These are phyloP conservation scores for Pichia sp. DNA, from an alignment of 1,139 yeast genomes.

Conservation along the genomic window DNA sequence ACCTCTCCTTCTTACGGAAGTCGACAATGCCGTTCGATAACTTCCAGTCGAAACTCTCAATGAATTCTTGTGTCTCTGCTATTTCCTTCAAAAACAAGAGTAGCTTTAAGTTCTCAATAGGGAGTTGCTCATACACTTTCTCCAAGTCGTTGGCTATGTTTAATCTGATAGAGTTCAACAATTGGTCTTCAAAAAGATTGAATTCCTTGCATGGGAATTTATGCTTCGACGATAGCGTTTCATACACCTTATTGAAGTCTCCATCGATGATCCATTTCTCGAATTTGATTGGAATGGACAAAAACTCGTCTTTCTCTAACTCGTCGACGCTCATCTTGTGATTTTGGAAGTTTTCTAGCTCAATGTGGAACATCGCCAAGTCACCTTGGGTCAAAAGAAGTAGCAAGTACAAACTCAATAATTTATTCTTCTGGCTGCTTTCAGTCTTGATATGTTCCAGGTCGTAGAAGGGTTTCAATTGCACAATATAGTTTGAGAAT, in stretches of 20 bases:
- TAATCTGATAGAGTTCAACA: constrained; percentile 70
- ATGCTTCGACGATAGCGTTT: constrained; percentile 46
- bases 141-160: constrained; percentile 90
- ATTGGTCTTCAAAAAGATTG: constrained; percentile 54
- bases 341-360: constrained; percentile 67
- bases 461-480: constrained; percentile 71
- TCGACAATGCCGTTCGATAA: constrained; percentile 54
- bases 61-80: constrained; percentile 57
- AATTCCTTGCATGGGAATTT: constrained; percentile 54
- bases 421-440: constrained; percentile 66
- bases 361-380: constrained; percentile 84
- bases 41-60: constrained; percentile 62
- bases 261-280: constrained; percentile 97
- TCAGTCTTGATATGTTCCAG: constrained; percentile 41
- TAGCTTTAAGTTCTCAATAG: constrained; percentile 77
- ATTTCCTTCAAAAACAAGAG: constrained; percentile 69
- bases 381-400: constrained; percentile 77
- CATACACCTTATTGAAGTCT: constrained; percentile 89
- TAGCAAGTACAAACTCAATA: constrained; percentile 72
- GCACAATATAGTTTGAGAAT: constrained; percentile 70
- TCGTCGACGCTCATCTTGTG: constrained; percentile 48
- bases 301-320: constrained; percentile 53
- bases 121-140: constrained; percentile 69
- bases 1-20: constrained; percentile 40
- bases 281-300: constrained; percentile 80